Evolutionary conservation across 306 rosid species (phyloP), one percentile per base, ranked within the genome.

Genomic region (Dalbergia cochinchinensis): DNA sequence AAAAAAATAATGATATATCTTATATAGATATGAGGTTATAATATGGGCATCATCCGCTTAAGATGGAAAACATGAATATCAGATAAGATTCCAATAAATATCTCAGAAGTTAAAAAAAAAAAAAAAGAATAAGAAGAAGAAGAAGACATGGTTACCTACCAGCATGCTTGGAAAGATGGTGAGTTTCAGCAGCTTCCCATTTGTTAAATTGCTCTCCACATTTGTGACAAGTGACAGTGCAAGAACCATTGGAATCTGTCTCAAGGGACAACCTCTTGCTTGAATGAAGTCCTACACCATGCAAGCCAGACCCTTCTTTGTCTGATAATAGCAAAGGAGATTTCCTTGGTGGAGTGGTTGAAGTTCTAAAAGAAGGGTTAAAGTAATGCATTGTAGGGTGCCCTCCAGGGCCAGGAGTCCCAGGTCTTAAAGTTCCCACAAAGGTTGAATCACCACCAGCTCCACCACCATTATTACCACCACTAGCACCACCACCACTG

Each of bases 151-250:
- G 76, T 77, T 84, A 88, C 93, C 91, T 87, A 91, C 98, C 97
- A 47, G 98, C 98, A 87, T 93, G 98, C 80, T 90, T 93, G 81
- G 98, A 91, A 68, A 93, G 93, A 85, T 93, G 98, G 69, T 93
- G 98, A 47, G 94, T 74, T 83, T 91, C 98, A 72, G 97, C 98
- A 83, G 92, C 94, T 41, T 93, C 98, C 97, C 96, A 91, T 78
- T 88, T 93, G 82, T 35, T 83, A 37, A 93, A 93, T 69, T 90
- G 92, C 74, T 90, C 98, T 34, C 98, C 98, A 78, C 98, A 93
- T 85, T 93, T 93, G 86, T 91, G 97, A 41, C 98, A 93, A 79
- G 89, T 87, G 20, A 89, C 78, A 19, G 83, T 57, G 11, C 84
- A 85, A 68, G 87, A 77, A 22, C 89, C 92, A 74, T 86, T 84